These are phyloP conservation scores for Calonectria henricotiae DNA, from an alignment of 2,329 filamentous ascomycete genomes.

Conservation along the genomic window DNA sequence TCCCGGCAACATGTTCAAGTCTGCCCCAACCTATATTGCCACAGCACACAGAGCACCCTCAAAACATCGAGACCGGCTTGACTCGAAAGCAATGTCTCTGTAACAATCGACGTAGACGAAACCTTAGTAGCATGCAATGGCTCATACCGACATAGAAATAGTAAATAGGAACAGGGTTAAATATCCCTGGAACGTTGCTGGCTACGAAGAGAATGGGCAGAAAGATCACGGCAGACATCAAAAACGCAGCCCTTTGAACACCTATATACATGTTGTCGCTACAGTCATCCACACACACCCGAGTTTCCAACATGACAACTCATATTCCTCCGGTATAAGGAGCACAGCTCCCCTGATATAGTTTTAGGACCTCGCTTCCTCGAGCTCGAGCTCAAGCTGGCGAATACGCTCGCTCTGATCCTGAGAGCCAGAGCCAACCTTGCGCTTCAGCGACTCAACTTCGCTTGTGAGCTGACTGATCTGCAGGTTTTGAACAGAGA, in stretches of 20 bases:
- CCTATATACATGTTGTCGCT: conserved; percentile 53
- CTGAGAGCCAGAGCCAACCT: conserved; percentile 71
- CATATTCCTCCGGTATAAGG: conserved; percentile 11
- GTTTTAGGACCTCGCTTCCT: conserved; percentile 73
- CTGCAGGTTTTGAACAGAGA: conserved; percentile 83
- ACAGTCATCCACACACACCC: conserved; percentile 40
- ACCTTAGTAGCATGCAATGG: background rate
- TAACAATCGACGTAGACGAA: no score
- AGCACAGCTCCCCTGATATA: conserved; percentile 23
- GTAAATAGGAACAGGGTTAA: background rate
- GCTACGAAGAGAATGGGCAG: conserved; percentile 12
- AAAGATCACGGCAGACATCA: conserved; percentile 39
- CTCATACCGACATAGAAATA: background rate
- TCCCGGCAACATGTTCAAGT: no score
- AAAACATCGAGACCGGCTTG: background rate
- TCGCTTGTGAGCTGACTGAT: conserved; percentile 80
- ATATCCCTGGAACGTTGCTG: background rate
- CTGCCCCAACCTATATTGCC: no score
- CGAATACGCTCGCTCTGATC: conserved; percentile 80
- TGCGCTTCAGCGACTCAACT: conserved; percentile 86
- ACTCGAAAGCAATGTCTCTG: background rate
- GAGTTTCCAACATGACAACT: conserved; percentile 40
- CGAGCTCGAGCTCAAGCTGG: conserved; percentile 78
- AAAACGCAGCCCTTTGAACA: conserved; percentile 50
- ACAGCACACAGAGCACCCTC: no score